These are phyloP conservation scores for Auriculariales sp. DNA, from an alignment of 768 basidiomycete species.

Conservation along the genomic window DNA sequence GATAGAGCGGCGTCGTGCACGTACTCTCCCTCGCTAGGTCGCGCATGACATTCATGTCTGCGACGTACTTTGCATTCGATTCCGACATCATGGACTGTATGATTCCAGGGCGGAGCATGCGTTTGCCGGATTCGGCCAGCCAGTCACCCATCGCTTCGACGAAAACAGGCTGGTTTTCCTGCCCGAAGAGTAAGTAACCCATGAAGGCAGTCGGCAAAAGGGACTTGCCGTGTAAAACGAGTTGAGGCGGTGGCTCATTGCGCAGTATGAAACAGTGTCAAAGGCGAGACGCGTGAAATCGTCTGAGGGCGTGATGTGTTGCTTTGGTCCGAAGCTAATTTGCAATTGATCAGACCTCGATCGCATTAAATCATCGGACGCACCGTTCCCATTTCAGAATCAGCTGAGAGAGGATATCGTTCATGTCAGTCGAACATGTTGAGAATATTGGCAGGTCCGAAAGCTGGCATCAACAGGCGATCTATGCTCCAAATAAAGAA, in stretches of 20 bases:
- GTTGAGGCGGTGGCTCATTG: slow-evolving; percentile 28
- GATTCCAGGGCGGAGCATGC: slow-evolving; percentile 21
- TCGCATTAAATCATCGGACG: background rate
- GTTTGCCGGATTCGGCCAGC: slow-evolving; percentile 22
- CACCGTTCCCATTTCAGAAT: slow-evolving; percentile 29
- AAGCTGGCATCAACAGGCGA: slow-evolving; percentile 26
- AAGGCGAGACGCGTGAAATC: slow-evolving; percentile 35
- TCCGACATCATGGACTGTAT: slow-evolving; percentile 21
- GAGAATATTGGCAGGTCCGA: slow-evolving; percentile 26
- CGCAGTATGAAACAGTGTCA: slow-evolving; percentile 32
- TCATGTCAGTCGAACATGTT: slow-evolving; percentile 35
- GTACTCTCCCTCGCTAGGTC: slow-evolving; percentile 26
- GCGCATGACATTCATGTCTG: slow-evolving; percentile 26
- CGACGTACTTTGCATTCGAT: slow-evolving; percentile 24
- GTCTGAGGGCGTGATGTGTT: slow-evolving; percentile 26
- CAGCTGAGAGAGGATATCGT: slow-evolving; percentile 29
- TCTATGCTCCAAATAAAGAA: too few species aligned
- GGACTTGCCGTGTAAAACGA: slow-evolving; percentile 26
- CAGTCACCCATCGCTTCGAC: slow-evolving; percentile 17
- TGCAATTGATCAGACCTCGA: background rate
- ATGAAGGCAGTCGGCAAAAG: background rate
- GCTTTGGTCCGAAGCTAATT: slow-evolving; percentile 26
- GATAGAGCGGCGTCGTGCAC: too few species aligned
- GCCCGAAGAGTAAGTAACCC: background rate
- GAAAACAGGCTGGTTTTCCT: slow-evolving; percentile 9